phyloP scores from a whole-genome alignment of 306 rosid species.

The Lablab purpureus region DNA sequence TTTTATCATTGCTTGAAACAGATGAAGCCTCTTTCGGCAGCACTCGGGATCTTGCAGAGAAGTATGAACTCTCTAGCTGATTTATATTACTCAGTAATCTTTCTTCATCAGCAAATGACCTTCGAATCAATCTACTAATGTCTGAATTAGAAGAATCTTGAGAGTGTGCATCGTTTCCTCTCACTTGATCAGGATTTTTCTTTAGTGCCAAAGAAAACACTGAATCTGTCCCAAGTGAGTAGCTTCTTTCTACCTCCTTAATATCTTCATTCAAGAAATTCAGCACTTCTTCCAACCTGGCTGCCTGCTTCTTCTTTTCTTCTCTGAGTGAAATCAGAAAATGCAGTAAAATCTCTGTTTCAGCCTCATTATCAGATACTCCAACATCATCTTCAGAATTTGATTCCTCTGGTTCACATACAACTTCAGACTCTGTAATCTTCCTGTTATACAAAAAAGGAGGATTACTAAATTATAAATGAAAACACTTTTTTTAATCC shows the following conservation, averaged over 20 bases:
- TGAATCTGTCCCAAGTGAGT: slow-evolving; percentile 47
- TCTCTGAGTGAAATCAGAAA: slow-evolving; percentile 67
- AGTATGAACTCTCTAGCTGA: slow-evolving; percentile 82
- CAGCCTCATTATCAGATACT: slow-evolving; percentile 62
- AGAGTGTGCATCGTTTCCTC: slow-evolving; percentile 34
- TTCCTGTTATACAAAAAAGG: slow-evolving; percentile 61
- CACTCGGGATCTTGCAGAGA: slow-evolving; percentile 66
- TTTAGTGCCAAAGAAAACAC: slow-evolving; percentile 46
- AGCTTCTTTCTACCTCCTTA: slow-evolving; percentile 73
- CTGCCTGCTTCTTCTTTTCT: slow-evolving; percentile 64
- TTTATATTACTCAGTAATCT: slow-evolving; percentile 55
- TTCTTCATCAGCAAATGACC: slow-evolving; percentile 57
- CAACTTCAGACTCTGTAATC: slow-evolving; percentile 74
- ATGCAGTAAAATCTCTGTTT: slow-evolving; percentile 62
- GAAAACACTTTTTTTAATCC: too few relatives aligned
- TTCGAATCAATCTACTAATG: slow-evolving; percentile 37
- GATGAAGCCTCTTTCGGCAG: slow-evolving; percentile 61
- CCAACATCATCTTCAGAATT: slow-evolving; percentile 56
- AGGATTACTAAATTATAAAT: slow-evolving; percentile 10
- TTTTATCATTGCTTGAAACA: slow-evolving; percentile 56
- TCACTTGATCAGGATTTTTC: slow-evolving; percentile 48
- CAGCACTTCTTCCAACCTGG: slow-evolving; percentile 70
- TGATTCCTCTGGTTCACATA: slow-evolving; percentile 55
- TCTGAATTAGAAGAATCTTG: slow-evolving; percentile 57
- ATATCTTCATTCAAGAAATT: slow-evolving; percentile 77